Evolutionary conservation across 2,329 filamentous ascomycete genomes (phyloP).

Genomic region (Harringtonia aguacate): DNA sequence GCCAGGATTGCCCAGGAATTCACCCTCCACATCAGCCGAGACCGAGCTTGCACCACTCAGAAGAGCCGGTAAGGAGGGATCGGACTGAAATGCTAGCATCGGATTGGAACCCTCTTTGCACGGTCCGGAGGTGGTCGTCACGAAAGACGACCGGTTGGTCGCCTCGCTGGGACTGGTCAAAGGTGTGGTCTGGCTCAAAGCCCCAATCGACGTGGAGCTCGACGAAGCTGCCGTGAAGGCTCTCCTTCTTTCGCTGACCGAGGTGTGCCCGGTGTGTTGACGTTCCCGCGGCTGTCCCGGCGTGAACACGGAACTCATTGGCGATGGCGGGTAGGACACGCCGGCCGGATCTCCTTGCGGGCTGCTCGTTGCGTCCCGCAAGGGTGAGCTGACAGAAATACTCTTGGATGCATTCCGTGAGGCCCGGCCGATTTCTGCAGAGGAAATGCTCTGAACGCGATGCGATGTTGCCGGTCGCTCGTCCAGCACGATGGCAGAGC

Average conservation of each 20-base stretch:
- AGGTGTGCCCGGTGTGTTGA: not conserved
- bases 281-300: constrained; percentile 12
- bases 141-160: constrained; percentile 23
- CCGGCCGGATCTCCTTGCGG: too few species aligned
- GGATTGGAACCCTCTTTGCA: constrained; percentile 31
- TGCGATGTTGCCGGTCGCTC: constrained; percentile 38
- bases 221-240: constrained; percentile 37
- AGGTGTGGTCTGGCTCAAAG: constrained; percentile 31
- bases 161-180: constrained; percentile 45
- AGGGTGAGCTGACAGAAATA: not conserved
- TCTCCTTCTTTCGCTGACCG: constrained; percentile 16
- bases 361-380: not conserved
- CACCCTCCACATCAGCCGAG: constrained; percentile 51
- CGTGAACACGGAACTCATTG: constrained; percentile 21
- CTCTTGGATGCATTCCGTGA: not conserved
- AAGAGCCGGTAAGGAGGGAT: constrained; percentile 52
- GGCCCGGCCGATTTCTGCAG: constrained; percentile 7
- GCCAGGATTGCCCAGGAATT: constrained; percentile 42
- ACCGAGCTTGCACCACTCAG: constrained; percentile 55
- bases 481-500: constrained; percentile 23
- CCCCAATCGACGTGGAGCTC: constrained; percentile 39
- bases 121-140: not conserved
- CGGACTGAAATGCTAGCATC: constrained; percentile 46
- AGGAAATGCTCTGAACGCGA: constrained; percentile 24
- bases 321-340: constrained; percentile 22